Base-by-base conservation (phyloP, 148 eudicot genomes). In the Oxyria digyna region DNA sequence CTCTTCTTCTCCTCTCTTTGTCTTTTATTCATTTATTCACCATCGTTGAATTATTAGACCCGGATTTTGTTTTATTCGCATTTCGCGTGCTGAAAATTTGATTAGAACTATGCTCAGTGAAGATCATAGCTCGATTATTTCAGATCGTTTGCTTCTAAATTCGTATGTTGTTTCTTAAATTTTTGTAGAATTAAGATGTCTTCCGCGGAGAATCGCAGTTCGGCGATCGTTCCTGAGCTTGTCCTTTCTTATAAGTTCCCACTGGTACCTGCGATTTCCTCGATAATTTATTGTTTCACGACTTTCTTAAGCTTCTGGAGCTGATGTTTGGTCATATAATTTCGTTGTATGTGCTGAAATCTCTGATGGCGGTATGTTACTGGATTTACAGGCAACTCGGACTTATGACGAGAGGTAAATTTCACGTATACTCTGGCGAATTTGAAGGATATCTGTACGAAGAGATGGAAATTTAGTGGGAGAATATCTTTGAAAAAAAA, bases 201-300 rank as follows among this genome's bases (percentile, higher is more conserved):
- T 65, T 43, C 67, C 33, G 42, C 42, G 73, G 50, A 23, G 35
- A 26, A 41, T 55, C 43, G 31, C 5, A 10, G 62, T 3, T 41
- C 74, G 15, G 43, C 37, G 45, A 74, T 86, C 72, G 82, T 88
- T 79, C 99, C 97, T 33, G 83, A 90, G 45, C 84, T 78, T n/a
- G 65, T 94, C 52, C 29, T 82, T 15, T 77, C 90, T 71, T 67
- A 88, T 81, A 46, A 82, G 71, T 90, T 94, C 74, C 87, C 92
- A 0, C 81, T 82, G 96, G 99, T 94, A 48, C 12, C 26, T 43
- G 18, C 32, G 5, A 13, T 2, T 32, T 29, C 35, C 40, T 67
- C 45, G 41, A 45, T 12, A 42, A 57, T 38, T 11, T 54, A 35
- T 9, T 6, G 27, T 49, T 6, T 10, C 67, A 27, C 15, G 65